Conservation (phyloP, 371 early-diverging fungal genomes). For the Actinomortierella wolfii region DNA sequence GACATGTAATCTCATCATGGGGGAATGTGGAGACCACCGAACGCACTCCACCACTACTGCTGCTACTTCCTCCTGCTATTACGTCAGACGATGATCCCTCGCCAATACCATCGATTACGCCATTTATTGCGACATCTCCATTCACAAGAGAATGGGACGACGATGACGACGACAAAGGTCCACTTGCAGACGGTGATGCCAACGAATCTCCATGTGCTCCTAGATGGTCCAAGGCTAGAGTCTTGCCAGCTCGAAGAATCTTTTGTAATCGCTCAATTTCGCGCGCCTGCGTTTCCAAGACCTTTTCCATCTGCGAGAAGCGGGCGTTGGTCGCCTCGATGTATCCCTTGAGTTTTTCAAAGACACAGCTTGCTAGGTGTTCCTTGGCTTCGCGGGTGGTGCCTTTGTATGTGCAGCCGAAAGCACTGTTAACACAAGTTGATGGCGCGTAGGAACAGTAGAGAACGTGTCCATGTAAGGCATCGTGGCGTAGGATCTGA, state of each 20-base stretch:
- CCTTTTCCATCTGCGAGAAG: conserved; percentile 47
- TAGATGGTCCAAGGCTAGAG: too few relatives aligned
- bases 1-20: conserved; percentile 56
- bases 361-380: conserved; percentile 55
- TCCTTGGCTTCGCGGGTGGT: conserved; percentile 43
- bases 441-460: conserved; percentile 54
- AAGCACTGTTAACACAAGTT: conserved; percentile 47
- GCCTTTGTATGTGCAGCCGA: conserved; percentile 61
- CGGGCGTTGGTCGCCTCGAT: conserved; percentile 52
- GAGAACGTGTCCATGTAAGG: conserved; percentile 48
- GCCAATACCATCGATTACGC: too few relatives aligned
- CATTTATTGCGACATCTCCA: too few relatives aligned
- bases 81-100: too few relatives aligned
- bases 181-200: too few relatives aligned
- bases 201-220: too few relatives aligned
- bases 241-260: conserved; percentile 38
- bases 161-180: too few relatives aligned
- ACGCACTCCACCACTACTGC: conserved; percentile 7
- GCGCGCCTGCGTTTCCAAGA: conserved; percentile 22
- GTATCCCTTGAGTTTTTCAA: conserved; percentile 56
- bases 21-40: conserved; percentile 46
- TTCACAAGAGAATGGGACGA: too few relatives aligned
- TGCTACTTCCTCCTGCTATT: too few relatives aligned
- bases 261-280: conserved; percentile 45
- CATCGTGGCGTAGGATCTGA: conserved; percentile 51